Base-by-base conservation (phyloP, 1,284 basidiomycete species). In the Tilletia walkeri region DNA sequence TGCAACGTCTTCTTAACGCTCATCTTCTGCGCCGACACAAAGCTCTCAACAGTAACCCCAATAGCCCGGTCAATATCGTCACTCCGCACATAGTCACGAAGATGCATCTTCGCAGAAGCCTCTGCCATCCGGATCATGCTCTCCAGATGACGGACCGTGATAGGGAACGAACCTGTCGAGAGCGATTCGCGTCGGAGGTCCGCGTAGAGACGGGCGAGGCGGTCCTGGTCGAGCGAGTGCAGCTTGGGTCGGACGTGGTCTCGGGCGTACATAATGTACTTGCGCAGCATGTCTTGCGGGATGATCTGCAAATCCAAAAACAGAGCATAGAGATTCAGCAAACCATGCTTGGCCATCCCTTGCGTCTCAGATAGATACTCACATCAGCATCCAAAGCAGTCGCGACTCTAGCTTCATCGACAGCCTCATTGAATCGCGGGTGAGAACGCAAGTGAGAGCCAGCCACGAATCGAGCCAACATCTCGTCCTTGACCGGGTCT, bases 121-220 rank as follows among this genome's bases (percentile, higher is more conserved):
- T 99, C 95, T 1, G 94, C 89, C 96, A 99, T 99, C 59, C 96
- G 90, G 85, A 99, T 99, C 92, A 97, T 98, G 83, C 93, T 95
- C 86, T 99, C 96, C 72, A 99, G 85, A 82, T 98, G 96, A 75
- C 96, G 92, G 65, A 99, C 92, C 3, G 96, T 99, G 84, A 99
- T 97, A 3, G 95, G 95, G 86, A 93, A 97, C 24, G 94, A 97
- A 47, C 95, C 95, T 0, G 96, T 99, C 16, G 94, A 93, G 75
- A 95, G 87, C 2, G 94, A 97, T 84, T 99, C 96, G 73, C 94
- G 90, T 66, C 96, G 90, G 53, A 99, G 88, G 83, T 99, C 96
- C n/a, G 93, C 90, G 84, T 96, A 99, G 59, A 99, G 88, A n/a
- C 90, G 88, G 9, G 94, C 88, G 18, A 99, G 88, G 84, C 98